Conservation (phyloP, 495 filamentous ascomycete genomes). For the Penicillium ucsense region DNA sequence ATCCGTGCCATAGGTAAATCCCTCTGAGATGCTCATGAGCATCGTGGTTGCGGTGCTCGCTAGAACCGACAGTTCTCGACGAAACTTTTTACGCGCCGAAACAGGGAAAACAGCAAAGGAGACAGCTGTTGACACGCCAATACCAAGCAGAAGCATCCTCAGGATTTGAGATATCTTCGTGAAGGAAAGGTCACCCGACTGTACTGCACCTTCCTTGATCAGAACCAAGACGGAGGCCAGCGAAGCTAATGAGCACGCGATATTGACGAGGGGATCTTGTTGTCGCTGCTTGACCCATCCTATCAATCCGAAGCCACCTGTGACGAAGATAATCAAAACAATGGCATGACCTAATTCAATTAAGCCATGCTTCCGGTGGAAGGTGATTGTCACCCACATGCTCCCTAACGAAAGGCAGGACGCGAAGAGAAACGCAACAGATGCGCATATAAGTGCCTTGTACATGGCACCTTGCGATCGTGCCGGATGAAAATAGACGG, state of each 20-base stretch:
- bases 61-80: conserved; percentile 61
- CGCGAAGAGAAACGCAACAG: conserved; percentile 74
- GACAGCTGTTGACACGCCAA: conserved; percentile 60
- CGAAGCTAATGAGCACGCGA: conserved; percentile 78
- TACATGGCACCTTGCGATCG: conserved; percentile 83
- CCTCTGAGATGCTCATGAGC: conserved; percentile 69
- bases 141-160: conserved; percentile 85
- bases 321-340: conserved; percentile 78
- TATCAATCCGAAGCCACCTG: conserved; percentile 78
- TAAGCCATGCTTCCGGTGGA: conserved; percentile 52
- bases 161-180: conserved; percentile 79
- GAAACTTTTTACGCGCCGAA: conserved; percentile 66
- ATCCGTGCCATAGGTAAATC: conserved; percentile 78
- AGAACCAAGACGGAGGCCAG: conserved; percentile 84
- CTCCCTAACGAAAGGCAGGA: conserved; percentile 70
- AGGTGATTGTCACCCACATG: conserved; percentile 75
- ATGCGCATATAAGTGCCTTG: conserved; percentile 72
- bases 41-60: conserved; percentile 73
- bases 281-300: conserved; percentile 88
- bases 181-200: conserved; percentile 66
- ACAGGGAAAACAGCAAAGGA: conserved; percentile 74
- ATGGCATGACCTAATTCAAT: conserved; percentile 67
- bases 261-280: conserved; percentile 81
- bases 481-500: conserved; percentile 93
- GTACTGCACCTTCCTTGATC: conserved; percentile 84